Evolutionary conservation across 2,329 filamentous ascomycete species (phyloP), one percentile per base, ranked within the genome.

Genomic region (Fusarium oligoseptatum): DNA sequence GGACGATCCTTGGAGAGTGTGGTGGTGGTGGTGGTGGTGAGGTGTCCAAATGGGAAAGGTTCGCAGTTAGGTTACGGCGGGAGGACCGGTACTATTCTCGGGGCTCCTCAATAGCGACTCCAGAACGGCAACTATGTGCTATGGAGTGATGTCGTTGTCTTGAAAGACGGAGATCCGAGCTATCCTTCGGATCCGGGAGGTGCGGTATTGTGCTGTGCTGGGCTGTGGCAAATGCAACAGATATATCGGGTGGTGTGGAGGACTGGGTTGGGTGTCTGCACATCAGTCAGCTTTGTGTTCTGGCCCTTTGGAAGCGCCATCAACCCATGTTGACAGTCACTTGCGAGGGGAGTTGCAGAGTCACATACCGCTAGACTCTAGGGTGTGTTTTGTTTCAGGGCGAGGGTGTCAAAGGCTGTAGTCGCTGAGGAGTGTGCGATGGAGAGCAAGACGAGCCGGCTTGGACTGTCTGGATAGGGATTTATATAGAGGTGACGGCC

Each of bases 31-130:
- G 32, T 34, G 32, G 32, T 34, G 32, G 32, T 34, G 32, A 34
- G 32, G 32, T 58, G 64, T 39, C 29, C 14, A 45, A 52, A 56
- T 34, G 22, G 48, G 65, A 37, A 69, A 66, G 61, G 60, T 57
- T 67, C 56, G 63, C 43, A 41, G 34, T 62, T 73, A 79, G 24
- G 74, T 79, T 64, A 77, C 55, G 57, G 76, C 76, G 43, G 72
- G 72, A 70, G 75, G 70, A 56, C 64, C 67, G 50, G 66, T 76
- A 32, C 58, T 78, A 43, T 76, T 70, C 55, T 74, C 72, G 62
- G 56, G 64, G 75, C 68, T 78, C 77, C 57, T 78, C 75, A 78
- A 78, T 78, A 78, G 72, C 77, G 73, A 78, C 71, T 68, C 77
- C 77, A 78, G 76, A 78, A 68, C 76, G 72, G 67, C 76, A 78